Conservation (phyloP, 192 early-diverging fungal genomes). For the Coemansia sp. region DNA sequence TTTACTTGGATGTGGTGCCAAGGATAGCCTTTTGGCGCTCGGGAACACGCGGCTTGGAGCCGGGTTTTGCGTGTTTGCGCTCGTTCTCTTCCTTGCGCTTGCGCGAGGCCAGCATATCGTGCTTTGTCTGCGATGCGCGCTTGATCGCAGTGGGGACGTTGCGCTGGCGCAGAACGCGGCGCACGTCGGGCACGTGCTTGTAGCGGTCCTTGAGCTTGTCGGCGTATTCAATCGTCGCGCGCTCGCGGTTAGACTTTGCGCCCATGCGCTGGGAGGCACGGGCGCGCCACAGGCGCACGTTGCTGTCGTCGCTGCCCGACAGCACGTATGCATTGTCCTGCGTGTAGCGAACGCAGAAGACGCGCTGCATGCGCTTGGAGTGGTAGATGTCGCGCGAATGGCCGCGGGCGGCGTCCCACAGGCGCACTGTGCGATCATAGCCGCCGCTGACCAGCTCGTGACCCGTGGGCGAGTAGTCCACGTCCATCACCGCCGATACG, state of each 20-base stretch:
- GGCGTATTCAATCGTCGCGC: constrained; percentile 70
- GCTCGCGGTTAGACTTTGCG: constrained; percentile 70
- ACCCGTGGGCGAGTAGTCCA: constrained; percentile 98
- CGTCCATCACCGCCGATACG: constrained; percentile 93
- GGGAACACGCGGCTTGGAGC: constrained; percentile 55
- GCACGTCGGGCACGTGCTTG: constrained; percentile 85
- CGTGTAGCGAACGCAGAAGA: constrained; percentile 87
- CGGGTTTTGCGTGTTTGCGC: constrained; percentile 75
- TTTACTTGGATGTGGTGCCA: constrained; percentile 53
- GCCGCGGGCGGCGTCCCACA: constrained; percentile 76
- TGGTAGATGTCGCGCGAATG: constrained; percentile 93
- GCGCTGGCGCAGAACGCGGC: constrained; percentile 82
- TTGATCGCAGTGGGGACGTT: constrained; percentile 80
- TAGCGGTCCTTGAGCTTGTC: constrained; percentile 91
- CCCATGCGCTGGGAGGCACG: constrained; percentile 84
- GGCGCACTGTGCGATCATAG: constrained; percentile 91
- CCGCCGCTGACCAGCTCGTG: constrained; percentile 91
- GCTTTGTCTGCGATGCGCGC: constrained; percentile 73
- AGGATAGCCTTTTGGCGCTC: constrained; percentile 72
- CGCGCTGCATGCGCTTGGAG: constrained; percentile 96
- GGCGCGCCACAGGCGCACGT: constrained; percentile 95
- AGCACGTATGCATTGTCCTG: constrained; percentile 95
- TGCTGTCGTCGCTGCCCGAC: constrained; percentile 96
- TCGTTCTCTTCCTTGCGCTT: constrained; percentile 87
- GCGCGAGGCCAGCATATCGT: constrained; percentile 71